phyloP scores from a whole-genome alignment of 2,329 filamentous ascomycete species.

The Myrmaecium sp. region DNA sequence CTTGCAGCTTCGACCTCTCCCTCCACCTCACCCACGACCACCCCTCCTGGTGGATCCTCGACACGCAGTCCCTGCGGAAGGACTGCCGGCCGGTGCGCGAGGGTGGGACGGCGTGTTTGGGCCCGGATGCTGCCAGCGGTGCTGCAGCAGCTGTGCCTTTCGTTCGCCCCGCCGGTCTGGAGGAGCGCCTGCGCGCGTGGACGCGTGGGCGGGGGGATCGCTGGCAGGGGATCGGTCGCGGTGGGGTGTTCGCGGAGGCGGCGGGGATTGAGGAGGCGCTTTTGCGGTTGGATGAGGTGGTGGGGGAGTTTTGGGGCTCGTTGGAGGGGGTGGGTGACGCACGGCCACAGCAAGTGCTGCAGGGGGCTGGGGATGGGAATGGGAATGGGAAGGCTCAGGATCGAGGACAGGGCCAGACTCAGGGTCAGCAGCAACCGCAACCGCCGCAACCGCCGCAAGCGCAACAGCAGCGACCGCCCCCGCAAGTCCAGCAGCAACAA shows the following conservation, averaged over 20 bases:
- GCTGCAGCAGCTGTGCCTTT: constrained; percentile 18
- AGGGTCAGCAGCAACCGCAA: too few relatives aligned
- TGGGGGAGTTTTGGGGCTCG: too few relatives aligned
- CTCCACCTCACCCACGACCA: constrained; percentile 15
- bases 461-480: too few relatives aligned
- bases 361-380: too few relatives aligned
- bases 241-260: constrained; percentile 19
- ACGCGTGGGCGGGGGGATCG: constrained; percentile 11
- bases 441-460: too few relatives aligned
- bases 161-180: too few relatives aligned
- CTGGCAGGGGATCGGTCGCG: constrained; percentile 23
- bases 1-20: constrained; percentile 22
- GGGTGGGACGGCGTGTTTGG: constrained; percentile 12
- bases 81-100: constrained; percentile 13
- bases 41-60: constrained; percentile 21
- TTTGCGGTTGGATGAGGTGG: constrained; percentile 18
- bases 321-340: too few relatives aligned
- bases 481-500: too few relatives aligned
- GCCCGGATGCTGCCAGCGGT: constrained; percentile 14
- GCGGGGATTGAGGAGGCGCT: constrained; percentile 20
- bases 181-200: too few relatives aligned
- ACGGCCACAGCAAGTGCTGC: too few relatives aligned
- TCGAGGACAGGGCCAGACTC: too few relatives aligned
- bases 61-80: constrained; percentile 11
- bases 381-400: too few relatives aligned